A percentile compares a stretch with the other conserved stretches of the same genome.
phyloP scores from a whole-genome alignment of 2,329 filamentous ascomycete genomes.

The Didymella lethalis region DNA sequence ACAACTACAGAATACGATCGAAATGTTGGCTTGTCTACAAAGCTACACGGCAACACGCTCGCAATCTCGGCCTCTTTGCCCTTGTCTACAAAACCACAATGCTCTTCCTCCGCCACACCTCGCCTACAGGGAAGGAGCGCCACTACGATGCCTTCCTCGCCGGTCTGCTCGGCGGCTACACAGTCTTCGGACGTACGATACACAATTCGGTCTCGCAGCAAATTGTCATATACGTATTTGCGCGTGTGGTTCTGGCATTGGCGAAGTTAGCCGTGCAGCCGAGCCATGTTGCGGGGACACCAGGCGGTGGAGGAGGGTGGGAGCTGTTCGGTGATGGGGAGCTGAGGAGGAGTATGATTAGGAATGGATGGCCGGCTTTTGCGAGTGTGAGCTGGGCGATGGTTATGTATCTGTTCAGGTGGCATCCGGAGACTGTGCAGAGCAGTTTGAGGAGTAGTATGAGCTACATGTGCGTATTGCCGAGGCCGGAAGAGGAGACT shows the following conservation, averaged over 20 bases:
- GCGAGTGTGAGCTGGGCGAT: conserved; percentile 88
- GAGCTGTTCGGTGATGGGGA: conserved; percentile 51
- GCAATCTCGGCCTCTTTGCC: conserved; percentile 90
- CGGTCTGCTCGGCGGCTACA: conserved; percentile 87
- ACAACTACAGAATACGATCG: conserved; percentile 67
- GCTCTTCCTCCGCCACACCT: conserved; percentile 72
- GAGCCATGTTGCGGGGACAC: conserved; percentile 48
- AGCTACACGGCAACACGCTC: conserved; percentile 88
- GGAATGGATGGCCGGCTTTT: conserved; percentile 90
- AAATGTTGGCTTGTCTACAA: conserved; percentile 80
- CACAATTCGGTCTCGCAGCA: conserved; percentile 89
- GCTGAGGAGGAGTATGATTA: conserved; percentile 50
- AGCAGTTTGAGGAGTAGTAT: conserved; percentile 92
- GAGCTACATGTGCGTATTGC: conserved; percentile 84
- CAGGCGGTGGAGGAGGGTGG: conserved; percentile 45
- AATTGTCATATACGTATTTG: conserved; percentile 98
- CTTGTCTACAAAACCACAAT: conserved; percentile 87
- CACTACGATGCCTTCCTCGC: conserved; percentile 86
- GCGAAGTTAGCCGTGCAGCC: conserved; percentile 82
- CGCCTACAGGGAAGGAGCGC: conserved; percentile 63
- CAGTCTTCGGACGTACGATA: conserved; percentile 84
- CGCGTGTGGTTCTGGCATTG: conserved; percentile 83
- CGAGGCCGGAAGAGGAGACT: not conserved
- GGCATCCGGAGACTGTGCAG: conserved; percentile 91
- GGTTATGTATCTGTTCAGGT: conserved; percentile 95